Conservation (phyloP, 306 rosid genomes). For the Ormosia emarginata region DNA sequence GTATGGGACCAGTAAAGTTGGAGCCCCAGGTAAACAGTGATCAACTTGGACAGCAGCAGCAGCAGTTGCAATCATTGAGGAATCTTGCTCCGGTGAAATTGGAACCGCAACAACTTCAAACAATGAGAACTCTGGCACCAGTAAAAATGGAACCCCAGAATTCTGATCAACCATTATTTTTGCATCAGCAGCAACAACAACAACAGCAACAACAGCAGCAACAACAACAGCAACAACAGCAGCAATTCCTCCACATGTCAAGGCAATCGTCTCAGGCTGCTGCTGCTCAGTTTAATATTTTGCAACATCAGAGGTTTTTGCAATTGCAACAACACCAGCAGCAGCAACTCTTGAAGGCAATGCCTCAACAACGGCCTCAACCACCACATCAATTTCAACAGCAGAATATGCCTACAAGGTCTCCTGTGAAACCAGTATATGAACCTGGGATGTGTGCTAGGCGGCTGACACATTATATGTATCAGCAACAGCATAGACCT, state of each 20-base stretch:
- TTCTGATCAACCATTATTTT: constrained; percentile 70
- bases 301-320: constrained; percentile 76
- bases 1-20: constrained; percentile 71
- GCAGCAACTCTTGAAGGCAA: constrained; percentile 73
- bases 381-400: constrained; percentile 81
- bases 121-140: constrained; percentile 49
- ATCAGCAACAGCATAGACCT: constrained; percentile 92
- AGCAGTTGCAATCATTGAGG: constrained; percentile 71
- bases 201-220: constrained; percentile 51
- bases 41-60: constrained; percentile 71
- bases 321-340: constrained; percentile 90
- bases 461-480: constrained; percentile 92
- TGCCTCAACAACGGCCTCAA: constrained; percentile 88
- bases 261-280: constrained; percentile 85
- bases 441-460: constrained; percentile 99
- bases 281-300: constrained; percentile 79
- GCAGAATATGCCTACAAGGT: constrained; percentile 70
- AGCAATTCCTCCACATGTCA: constrained; percentile 82
- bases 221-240: constrained; percentile 56
- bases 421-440: constrained; percentile 77
- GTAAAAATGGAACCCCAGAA: constrained; percentile 81
- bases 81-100: constrained; percentile 61
- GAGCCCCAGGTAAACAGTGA: constrained; percentile 79
- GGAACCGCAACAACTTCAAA: constrained; percentile 76
- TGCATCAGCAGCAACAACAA: constrained; percentile 62